Percentiles rank a stretch among this genome's conserved stretches.
These are phyloP conservation scores for Daphne laureola DNA, from an alignment of 441 rosid species.

Conservation along the genomic window DNA sequence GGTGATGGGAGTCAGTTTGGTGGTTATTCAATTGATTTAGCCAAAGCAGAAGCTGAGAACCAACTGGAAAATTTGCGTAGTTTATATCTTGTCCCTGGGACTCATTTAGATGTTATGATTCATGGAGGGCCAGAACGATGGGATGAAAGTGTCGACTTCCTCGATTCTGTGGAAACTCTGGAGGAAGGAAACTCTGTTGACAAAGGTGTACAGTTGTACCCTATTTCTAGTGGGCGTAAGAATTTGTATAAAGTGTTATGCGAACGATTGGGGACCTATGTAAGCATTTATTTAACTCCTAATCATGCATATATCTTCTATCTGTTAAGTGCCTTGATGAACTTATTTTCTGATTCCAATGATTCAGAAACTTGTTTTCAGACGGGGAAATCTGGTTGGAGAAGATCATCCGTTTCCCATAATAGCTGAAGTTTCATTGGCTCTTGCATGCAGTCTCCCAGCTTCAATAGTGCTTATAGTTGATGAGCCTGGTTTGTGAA, in stretches of 20 bases:
- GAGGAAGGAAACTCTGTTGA: conserved; percentile 28
- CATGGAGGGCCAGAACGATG: conserved; percentile 90
- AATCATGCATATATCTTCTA: conserved; percentile 2
- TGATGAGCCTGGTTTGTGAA: conserved; percentile 78
- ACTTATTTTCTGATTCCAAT: conserved; percentile 22
- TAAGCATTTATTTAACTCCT: conserved; percentile 34
- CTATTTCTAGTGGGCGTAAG: conserved; percentile 29
- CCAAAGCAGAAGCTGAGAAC: conserved; percentile 34
- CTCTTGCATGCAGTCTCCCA: conserved; percentile 67
- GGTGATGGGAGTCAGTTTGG: conserved; percentile 86
- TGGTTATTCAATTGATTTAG: conserved; percentile 70
- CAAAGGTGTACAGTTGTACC: conserved; percentile 39
- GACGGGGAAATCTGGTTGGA: conserved; percentile 84
- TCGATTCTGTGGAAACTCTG: conserved; percentile 46
- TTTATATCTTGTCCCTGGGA: conserved; percentile 82
- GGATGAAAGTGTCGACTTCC: conserved; percentile 54
- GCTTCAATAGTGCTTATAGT: conserved; percentile 64
- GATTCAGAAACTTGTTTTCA: conserved; percentile 61
- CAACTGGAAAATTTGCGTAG: conserved; percentile 40
- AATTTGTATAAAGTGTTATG: conserved; percentile 58
- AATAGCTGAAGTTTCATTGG: conserved; percentile 53
- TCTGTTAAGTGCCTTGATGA: conserved; percentile 12
- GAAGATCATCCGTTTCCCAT: conserved; percentile 77
- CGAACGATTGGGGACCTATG: conserved; percentile 59
- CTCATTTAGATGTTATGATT: conserved; percentile 63